phyloP scores from a whole-genome alignment of 73 alveolate genomes.

The Tetrahymena malaccensis region DNA sequence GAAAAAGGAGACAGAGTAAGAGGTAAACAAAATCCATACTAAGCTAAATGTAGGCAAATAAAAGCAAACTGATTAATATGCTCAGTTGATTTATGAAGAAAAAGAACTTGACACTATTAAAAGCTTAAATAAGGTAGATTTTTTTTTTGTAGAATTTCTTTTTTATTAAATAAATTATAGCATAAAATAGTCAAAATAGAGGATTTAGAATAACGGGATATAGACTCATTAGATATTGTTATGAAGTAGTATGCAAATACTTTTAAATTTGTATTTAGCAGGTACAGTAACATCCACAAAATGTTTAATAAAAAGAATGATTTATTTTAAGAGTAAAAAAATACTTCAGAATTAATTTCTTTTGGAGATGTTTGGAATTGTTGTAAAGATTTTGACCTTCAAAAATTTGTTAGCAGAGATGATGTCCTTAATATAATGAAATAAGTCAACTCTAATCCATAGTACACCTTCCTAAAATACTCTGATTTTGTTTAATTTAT shows the following conservation, averaged over 20 bases:
- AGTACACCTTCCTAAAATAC: not conserved
- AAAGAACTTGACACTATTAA: not conserved
- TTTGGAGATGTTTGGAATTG: not conserved
- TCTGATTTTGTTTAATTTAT: not conserved
- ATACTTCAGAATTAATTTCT: not conserved
- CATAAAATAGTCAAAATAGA: conserved; percentile 10
- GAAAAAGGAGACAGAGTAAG: not conserved
- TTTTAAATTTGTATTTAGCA: conserved; percentile 13
- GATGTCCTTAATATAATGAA: not conserved
- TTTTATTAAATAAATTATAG: not conserved
- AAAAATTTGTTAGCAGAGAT: not conserved
- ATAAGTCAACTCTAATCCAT: not conserved
- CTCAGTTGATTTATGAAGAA: not conserved
- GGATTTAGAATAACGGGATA: conserved; percentile 18
- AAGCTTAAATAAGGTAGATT: not conserved
- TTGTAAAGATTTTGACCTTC: not conserved
- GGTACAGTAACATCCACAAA: conserved; percentile 17
- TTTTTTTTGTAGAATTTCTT: not conserved
- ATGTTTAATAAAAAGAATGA: not conserved
- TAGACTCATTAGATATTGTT: conserved; percentile 12
- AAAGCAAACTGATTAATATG: not conserved
- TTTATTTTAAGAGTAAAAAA: not conserved
- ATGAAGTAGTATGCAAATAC: conserved; percentile 21
- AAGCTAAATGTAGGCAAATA: not conserved
- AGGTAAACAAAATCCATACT: not conserved